phyloP scores from a whole-genome alignment of 495 filamentous ascomycete species.

The Neurospora sp. region DNA sequence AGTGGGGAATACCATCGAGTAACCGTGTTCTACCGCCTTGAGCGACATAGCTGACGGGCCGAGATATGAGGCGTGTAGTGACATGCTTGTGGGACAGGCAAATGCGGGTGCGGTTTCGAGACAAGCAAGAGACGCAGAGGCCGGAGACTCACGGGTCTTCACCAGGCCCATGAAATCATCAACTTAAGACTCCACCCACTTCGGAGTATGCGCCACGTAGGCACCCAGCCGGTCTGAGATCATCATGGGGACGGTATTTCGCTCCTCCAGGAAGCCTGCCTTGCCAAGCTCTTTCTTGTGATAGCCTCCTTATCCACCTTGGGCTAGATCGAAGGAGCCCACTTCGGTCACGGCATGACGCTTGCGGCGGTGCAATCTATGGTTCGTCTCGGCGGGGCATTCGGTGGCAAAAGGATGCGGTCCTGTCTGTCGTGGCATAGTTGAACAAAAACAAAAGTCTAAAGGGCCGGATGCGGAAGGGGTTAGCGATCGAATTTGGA shows the following conservation, averaged over 20 bases:
- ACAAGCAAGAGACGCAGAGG: conserved; percentile 6
- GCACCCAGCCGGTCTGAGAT: background rate
- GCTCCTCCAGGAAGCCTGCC: background rate
- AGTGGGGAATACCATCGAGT: conserved; percentile 6
- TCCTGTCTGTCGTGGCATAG: conserved; percentile 13
- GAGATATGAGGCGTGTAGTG: conserved; percentile 17
- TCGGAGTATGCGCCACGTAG: conserved; percentile 7
- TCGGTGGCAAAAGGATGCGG: conserved; percentile 10
- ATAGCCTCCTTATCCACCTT: conserved; percentile 3
- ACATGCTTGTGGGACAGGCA: conserved; percentile 21
- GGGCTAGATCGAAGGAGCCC: conserved; percentile 5
- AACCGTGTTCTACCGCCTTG: background rate
- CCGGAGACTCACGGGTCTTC: background rate
- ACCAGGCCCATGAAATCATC: conserved; percentile 1
- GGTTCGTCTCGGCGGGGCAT: conserved; percentile 5
- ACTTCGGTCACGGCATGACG: conserved; percentile 11
- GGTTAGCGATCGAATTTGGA: conserved; percentile 25
- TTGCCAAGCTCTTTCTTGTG: background rate
- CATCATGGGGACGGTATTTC: background rate
- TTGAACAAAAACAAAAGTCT: conserved; percentile 12
- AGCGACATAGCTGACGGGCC: conserved; percentile 10
- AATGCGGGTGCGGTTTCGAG: conserved; percentile 15
- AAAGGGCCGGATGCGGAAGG: conserved; percentile 15
- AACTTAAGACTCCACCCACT: background rate
- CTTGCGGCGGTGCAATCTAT: conserved; percentile 9